Evolutionary conservation across 257 asterid species (phyloP).

Genomic region (Leonotis leonurus): DNA sequence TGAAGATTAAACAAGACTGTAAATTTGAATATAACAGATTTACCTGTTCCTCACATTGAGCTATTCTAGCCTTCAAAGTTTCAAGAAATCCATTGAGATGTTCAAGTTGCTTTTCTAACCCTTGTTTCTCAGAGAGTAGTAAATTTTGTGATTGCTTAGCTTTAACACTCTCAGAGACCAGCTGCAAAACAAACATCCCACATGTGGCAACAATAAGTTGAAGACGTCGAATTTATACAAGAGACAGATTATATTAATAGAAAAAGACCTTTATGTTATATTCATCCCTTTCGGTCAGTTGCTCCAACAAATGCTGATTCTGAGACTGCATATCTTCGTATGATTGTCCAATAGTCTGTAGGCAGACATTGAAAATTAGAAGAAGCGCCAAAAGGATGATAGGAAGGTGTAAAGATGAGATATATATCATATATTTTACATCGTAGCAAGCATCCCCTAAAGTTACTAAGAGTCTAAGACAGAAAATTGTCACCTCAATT

Average conservation of each 20-base stretch:
- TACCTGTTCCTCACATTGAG: slow-evolving; percentile 83
- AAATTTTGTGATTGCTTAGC: slow-evolving; percentile 76
- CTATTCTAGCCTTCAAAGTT: slow-evolving; percentile 50
- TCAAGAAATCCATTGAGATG: slow-evolving; percentile 51
- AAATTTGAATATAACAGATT: slow-evolving; percentile 9
- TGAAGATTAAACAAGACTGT: slow-evolving; percentile 4
- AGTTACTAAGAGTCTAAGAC: slow-evolving; percentile 4
- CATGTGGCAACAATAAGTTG: slow-evolving; percentile 5
- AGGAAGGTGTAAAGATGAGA: slow-evolving; percentile 9
- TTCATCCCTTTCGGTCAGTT: slow-evolving; percentile 81
- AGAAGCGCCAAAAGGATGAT: slow-evolving; percentile 13
- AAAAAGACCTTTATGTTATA: slow-evolving; percentile 72
- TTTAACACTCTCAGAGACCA: slow-evolving; percentile 91
- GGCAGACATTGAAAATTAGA: slow-evolving; percentile 14
- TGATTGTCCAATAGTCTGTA: slow-evolving; percentile 97
- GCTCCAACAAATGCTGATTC: slow-evolving; percentile 83
- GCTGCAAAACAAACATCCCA: slow-evolving; percentile 43
- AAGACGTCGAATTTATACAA: neutral
- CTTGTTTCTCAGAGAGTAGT: slow-evolving; percentile 63
- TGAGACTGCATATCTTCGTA: slow-evolving; percentile 98
- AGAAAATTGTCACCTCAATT: slow-evolving; percentile 58
- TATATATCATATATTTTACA: neutral
- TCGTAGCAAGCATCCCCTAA: neutral
- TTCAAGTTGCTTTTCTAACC: slow-evolving; percentile 52
- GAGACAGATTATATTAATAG: neutral